These are phyloP conservation scores for Apiotrichum domesticum DNA, from an alignment of 1,284 basidiomycete species.

Conservation along the genomic window DNA sequence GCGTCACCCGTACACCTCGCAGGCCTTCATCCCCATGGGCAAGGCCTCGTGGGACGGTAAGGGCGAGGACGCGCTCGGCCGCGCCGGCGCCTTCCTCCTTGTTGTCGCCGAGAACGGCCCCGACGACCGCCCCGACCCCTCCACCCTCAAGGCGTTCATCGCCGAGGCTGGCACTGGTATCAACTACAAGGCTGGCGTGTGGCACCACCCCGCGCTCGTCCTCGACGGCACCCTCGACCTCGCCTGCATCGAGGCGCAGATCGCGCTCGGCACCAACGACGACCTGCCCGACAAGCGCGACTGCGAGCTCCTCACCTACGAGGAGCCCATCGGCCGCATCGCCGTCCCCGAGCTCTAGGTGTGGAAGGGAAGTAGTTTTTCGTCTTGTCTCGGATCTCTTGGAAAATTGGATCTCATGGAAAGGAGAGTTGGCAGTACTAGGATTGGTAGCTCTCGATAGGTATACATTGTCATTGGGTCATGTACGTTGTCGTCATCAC, in stretches of 20 bases:
- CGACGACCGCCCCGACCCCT: slow-evolving; percentile 69
- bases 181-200: slow-evolving; percentile 70
- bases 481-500: not conserved
- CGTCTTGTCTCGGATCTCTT: too few species aligned
- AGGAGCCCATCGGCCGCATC: slow-evolving; percentile 31
- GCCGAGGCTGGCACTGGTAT: slow-evolving; percentile 63
- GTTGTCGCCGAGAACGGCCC: slow-evolving; percentile 71
- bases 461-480: not conserved
- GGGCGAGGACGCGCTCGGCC: slow-evolving; percentile 35
- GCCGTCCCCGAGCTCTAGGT: slow-evolving; percentile 22
- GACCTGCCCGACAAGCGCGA: slow-evolving; percentile 34
- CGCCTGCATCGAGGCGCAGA: slow-evolving; percentile 46
- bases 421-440: too few species aligned
- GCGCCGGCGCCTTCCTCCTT: slow-evolving; percentile 51
- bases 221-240: slow-evolving; percentile 45
- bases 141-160: slow-evolving; percentile 49
- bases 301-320: slow-evolving; percentile 42
- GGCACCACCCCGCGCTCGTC: slow-evolving; percentile 56
- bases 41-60: slow-evolving; percentile 44
- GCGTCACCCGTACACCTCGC: slow-evolving; percentile 56
- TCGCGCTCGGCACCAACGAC: slow-evolving; percentile 35
- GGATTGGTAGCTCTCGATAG: too few species aligned
- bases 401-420: too few species aligned
- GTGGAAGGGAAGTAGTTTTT: not conserved
- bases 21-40: slow-evolving; percentile 82